Conservation (phyloP, 257 asterid species). For the Nicotiana tomentosiformis region DNA sequence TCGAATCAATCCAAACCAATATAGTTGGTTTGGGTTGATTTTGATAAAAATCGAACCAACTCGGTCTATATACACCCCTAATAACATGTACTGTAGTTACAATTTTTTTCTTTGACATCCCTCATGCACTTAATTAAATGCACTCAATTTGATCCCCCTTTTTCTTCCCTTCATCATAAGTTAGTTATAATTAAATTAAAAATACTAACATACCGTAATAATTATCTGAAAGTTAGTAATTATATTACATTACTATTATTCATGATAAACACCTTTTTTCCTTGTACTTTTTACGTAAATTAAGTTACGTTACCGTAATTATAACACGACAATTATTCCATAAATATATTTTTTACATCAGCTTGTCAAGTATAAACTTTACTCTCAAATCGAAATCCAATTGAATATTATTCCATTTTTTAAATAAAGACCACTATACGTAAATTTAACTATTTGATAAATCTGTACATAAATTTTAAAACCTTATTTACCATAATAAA, state of each 20-base stretch:
- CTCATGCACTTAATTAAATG: background rate
- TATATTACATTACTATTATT: background rate
- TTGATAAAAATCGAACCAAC: no score
- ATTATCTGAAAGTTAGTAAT: background rate
- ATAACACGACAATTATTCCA: background rate
- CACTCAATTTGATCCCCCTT: background rate
- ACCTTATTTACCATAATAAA: background rate
- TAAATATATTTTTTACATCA: no score
- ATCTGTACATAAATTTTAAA: background rate
- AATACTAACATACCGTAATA: background rate
- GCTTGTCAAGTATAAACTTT: background rate
- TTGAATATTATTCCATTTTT: background rate
- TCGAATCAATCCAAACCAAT: no score
- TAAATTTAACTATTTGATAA: background rate
- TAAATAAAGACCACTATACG: background rate
- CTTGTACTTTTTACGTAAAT: background rate
- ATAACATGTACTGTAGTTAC: background rate
- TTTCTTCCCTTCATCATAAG: background rate
- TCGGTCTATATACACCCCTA: no score
- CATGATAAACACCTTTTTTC: background rate
- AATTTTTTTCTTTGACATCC: background rate
- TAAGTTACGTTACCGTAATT: background rate
- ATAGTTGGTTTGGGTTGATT: no score
- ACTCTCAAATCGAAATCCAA: background rate
- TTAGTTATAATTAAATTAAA: background rate